Conservation (phyloP, 371 early-diverging fungal genomes). For the Conidiobolus incongruus region DNA sequence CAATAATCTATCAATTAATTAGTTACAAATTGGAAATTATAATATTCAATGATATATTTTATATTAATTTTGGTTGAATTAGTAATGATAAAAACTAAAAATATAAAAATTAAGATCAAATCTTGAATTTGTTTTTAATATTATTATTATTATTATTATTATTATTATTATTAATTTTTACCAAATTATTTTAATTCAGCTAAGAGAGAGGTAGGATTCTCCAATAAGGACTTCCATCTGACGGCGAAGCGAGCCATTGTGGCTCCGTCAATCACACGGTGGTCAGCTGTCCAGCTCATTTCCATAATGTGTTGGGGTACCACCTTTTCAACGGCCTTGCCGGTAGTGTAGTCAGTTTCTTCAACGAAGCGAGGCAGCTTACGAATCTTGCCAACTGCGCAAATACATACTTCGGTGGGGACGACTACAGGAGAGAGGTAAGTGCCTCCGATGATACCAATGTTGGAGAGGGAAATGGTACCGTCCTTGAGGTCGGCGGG, state of each 20-base stretch:
- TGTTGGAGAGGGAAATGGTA: conserved; percentile 83
- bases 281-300: conserved; percentile 88
- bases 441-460: conserved; percentile 87
- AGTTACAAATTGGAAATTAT: too few species aligned
- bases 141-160: too few species aligned
- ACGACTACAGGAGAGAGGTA: conserved; percentile 81
- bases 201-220: conserved; percentile 44
- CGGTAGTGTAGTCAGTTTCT: conserved; percentile 17
- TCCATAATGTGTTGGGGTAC: conserved; percentile 49
- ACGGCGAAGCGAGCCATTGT: conserved; percentile 82
- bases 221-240: conserved; percentile 64
- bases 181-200: conserved; percentile 22
- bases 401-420: conserved; percentile 70
- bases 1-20: too few species aligned
- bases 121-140: background rate
- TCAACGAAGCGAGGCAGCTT: conserved; percentile 62
- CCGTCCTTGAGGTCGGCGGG: conserved; percentile 56
- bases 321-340: conserved; percentile 24
- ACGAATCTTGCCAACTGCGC: conserved; percentile 73
- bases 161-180: too few species aligned
- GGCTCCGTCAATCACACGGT: conserved; percentile 93
- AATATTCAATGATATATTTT: too few species aligned
- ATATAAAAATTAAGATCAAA: background rate
- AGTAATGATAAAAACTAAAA: too few species aligned
- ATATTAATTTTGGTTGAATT: too few species aligned